Evolutionary conservation across 2,329 filamentous ascomycete genomes (phyloP).

Genomic region (Zopfia rhizophila): DNA sequence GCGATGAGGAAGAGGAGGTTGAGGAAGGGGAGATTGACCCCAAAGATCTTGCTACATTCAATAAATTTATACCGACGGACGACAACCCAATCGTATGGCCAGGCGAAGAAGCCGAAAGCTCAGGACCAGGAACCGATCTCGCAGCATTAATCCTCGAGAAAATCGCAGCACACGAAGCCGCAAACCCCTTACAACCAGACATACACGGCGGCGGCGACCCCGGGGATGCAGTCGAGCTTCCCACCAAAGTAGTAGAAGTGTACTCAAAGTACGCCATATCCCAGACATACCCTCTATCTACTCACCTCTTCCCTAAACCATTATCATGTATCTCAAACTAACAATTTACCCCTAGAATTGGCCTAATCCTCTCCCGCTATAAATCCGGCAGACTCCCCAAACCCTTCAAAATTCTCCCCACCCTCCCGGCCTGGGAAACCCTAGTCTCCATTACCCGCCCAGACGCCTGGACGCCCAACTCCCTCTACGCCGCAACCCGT

Average conservation of each 20-base stretch:
- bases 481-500: constrained; percentile 87
- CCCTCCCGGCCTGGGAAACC: constrained; percentile 90
- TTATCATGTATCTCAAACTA: background rate
- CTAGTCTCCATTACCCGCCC: constrained; percentile 87
- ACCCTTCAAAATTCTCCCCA: constrained; percentile 95
- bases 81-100: constrained; percentile 80
- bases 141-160: constrained; percentile 94
- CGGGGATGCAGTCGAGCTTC: constrained; percentile 86
- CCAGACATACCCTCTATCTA: constrained; percentile 50
- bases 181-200: constrained; percentile 59
- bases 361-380: constrained; percentile 88
- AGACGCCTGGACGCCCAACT: constrained; percentile 80
- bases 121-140: constrained; percentile 73
- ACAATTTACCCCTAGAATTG: too few relatives aligned
- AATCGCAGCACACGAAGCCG: constrained; percentile 89
- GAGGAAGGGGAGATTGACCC: constrained; percentile 83
- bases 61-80: constrained; percentile 83
- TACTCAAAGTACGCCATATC: too few relatives aligned
- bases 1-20: constrained; percentile 79
- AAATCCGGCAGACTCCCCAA: constrained; percentile 97
- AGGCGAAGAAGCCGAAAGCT: constrained; percentile 57
- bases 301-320: background rate
- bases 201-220: constrained; percentile 67
- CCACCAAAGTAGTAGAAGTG: constrained; percentile 91
- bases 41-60: constrained; percentile 87